Conservation (phyloP, 2,329 filamentous ascomycete genomes). For the Raffaelea deltoideospora region DNA sequence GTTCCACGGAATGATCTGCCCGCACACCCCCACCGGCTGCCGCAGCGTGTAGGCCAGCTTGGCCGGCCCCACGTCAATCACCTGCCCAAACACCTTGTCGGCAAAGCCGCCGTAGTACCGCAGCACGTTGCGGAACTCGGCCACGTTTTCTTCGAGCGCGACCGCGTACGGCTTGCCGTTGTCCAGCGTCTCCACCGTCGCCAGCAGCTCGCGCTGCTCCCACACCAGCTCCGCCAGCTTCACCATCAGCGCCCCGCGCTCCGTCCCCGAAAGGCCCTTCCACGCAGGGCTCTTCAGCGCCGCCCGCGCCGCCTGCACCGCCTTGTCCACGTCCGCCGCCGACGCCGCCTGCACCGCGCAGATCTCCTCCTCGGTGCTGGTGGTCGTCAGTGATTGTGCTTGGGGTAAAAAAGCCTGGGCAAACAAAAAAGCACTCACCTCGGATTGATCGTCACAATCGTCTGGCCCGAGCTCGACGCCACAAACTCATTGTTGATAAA, state of each 20-base stretch:
- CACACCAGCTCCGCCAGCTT: conserved; percentile 57
- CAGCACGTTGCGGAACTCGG: conserved; percentile 29
- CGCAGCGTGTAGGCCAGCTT: conserved; percentile 67
- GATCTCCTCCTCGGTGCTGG: conserved; percentile 48
- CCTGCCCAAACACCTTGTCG: conserved; percentile 65
- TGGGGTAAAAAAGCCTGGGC: background rate
- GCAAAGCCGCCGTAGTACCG: conserved; percentile 70
- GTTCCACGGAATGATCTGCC: conserved; percentile 69
- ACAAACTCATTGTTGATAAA: conserved; percentile 78
- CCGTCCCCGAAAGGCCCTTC: conserved; percentile 50
- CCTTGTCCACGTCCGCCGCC: conserved; percentile 50
- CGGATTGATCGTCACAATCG: conserved; percentile 53
- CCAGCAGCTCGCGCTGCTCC: conserved; percentile 36
- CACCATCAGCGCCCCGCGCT: conserved; percentile 52
- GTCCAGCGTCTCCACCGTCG: conserved; percentile 56
- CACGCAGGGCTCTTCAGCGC: conserved; percentile 54
- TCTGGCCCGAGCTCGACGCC: conserved; percentile 47
- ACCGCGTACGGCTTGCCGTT: conserved; percentile 64
- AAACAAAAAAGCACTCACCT: conserved; percentile 30
- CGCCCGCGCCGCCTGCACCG: conserved; percentile 52
- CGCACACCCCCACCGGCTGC: conserved; percentile 66
- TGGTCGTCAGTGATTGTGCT: background rate
- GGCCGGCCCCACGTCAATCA: conserved; percentile 53
- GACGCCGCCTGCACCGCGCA: conserved; percentile 55
- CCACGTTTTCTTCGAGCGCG: conserved; percentile 48